Percentiles rank a stretch among this genome's conserved stretches.
Conservation (phyloP, 805 yeast species). For the Kodamaea sagamina region DNA sequence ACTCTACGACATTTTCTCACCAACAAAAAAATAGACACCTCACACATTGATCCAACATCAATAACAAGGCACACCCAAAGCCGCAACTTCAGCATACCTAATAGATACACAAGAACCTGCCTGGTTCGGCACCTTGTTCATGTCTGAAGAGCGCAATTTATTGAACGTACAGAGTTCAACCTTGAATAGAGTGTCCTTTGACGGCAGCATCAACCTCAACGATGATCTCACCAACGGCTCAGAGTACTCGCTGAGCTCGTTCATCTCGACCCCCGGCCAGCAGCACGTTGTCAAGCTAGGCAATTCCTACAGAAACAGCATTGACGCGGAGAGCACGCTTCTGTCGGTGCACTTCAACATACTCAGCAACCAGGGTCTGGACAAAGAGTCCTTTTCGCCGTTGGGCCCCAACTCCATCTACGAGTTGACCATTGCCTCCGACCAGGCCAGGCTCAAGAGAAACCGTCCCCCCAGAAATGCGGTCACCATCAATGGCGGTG, state of each 20-base stretch:
- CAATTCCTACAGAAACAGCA: conserved; percentile 29
- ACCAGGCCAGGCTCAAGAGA: conserved; percentile 41
- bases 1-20: conserved; percentile 2
- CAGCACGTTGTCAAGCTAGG: conserved; percentile 12
- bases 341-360: conserved; percentile 24
- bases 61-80: not conserved
- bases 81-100: conserved; percentile 1
- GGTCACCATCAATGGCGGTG: conserved; percentile 45
- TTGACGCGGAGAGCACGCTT: conserved; percentile 34
- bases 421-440: conserved; percentile 68
- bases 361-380: conserved; percentile 11
- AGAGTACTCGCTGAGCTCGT: conserved; percentile 23
- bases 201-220: conserved; percentile 30
- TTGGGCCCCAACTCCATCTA: conserved; percentile 75
- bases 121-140: conserved; percentile 2
- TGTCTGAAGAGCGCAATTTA: conserved; percentile 6
- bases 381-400: conserved; percentile 45
- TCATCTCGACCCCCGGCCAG: conserved; percentile 17
- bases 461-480: conserved; percentile 34
- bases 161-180: conserved; percentile 1
- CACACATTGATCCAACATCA: not conserved
- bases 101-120: not conserved
- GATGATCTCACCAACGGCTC: conserved; percentile 36
- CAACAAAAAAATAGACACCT: conserved; percentile 8
- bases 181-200: conserved; percentile 21